Evolutionary conservation across 2,329 filamentous ascomycete genomes (phyloP), one percentile per base, ranked within the genome.

Genomic region (Sclerotinia minor): DNA sequence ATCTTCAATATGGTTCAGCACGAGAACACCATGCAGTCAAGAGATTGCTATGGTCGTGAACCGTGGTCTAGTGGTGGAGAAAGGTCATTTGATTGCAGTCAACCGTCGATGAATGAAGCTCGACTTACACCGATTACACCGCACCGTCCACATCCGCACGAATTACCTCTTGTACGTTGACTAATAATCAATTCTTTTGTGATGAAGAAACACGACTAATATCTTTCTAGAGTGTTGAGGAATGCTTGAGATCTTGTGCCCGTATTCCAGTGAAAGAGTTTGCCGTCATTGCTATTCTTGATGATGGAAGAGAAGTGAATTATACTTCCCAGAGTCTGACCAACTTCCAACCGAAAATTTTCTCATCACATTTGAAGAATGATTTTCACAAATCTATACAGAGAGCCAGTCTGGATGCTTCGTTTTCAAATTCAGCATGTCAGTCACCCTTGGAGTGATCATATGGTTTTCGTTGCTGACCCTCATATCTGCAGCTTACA

Each of bases 1-100:
- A 67, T 69, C 71, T 70, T 69, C 70, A 73, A 26, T 29, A 76
- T 76, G 74, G 74, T 75, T 26, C 72, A 71, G 60, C 69, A 47
- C 24, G 67, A 59, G 17, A 70, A 67, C 63, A 63, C 66, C 32
- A 66, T 69, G 60, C 67, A 65, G 52, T 70, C 69, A 67, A 72
- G 72, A 49, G 68, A 63, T 41, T 68, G 69, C 55, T 67, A 53
- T 64, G 65, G 68, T 41, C 72, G 71, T 67, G 71, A 74, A 24
- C 64, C 58, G 45, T 57, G 60, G 50, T 71, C 68, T 68, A 64
- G 64, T 58, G 64, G 70, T 35, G 68, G 64, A 44, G 73, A 74
- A 13, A 71, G 72, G 61, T 53, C 71, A 32, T 73, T 71, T 55
- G 64, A 70, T 15, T 72, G 73, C 50, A 65, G 64, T n/a, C 59